Evolutionary conservation across 768 basidiomycete genomes (phyloP).

Genomic region (Mycena rebaudengoi): DNA sequence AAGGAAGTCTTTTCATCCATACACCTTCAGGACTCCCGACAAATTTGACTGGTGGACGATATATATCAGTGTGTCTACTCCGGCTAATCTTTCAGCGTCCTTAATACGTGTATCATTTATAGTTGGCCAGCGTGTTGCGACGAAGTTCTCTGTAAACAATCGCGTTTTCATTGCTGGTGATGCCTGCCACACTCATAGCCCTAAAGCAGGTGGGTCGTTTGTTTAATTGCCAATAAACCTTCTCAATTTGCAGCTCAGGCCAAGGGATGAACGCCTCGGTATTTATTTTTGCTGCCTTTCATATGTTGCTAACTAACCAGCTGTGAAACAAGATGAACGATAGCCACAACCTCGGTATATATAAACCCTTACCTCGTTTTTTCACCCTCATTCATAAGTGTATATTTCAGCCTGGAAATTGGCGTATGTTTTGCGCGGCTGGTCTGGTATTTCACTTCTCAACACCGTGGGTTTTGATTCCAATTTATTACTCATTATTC

Average conservation of each 20-base stretch:
- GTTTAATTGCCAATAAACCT: neutral
- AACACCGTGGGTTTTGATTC: constrained; percentile 52
- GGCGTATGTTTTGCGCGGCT: constrained; percentile 62
- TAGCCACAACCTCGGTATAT: constrained; percentile 70
- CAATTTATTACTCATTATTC: neutral
- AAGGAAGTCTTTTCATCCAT: constrained; percentile 65
- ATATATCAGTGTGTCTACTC: constrained; percentile 58
- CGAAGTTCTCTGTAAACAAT: constrained; percentile 64
- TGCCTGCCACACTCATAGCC: constrained; percentile 76
- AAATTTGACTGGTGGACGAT: constrained; percentile 77
- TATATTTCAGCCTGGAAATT: constrained; percentile 64
- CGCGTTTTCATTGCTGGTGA: constrained; percentile 83
- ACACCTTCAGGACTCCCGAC: constrained; percentile 55
- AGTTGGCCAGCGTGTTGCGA: constrained; percentile 83
- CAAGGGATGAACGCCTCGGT: constrained; percentile 87
- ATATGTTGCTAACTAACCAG: too few species aligned
- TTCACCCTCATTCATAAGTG: neutral
- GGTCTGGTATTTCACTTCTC: constrained; percentile 56
- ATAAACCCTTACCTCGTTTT: neutral
- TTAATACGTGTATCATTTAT: neutral
- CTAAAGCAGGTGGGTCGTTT: constrained; percentile 60
- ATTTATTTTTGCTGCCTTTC: too few species aligned
- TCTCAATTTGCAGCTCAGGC: too few species aligned
- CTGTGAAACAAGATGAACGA: constrained; percentile 82
- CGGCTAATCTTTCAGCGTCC: neutral